These are phyloP conservation scores for Camellia lanceoleosa DNA, from an alignment of 148 eudicot species.

Conservation along the genomic window DNA sequence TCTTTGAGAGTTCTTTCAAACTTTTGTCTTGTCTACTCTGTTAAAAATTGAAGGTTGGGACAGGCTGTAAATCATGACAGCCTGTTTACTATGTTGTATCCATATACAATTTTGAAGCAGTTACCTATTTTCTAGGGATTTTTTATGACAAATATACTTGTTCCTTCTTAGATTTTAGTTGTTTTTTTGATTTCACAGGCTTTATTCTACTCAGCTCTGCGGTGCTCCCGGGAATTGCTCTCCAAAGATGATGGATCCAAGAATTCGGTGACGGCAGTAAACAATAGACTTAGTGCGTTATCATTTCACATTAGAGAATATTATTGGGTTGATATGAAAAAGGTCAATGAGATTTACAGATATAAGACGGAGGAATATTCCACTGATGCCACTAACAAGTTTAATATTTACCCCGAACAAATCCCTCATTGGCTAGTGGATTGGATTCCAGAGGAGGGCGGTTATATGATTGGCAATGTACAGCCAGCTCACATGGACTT, in stretches of 20 bases:
- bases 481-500: constrained; percentile 99
- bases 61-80: background rate
- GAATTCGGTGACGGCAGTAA: constrained; percentile 65
- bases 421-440: constrained; percentile 93
- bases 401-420: constrained; percentile 95
- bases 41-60: background rate
- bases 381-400: constrained; percentile 82
- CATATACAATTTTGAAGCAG: background rate
- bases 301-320: constrained; percentile 94
- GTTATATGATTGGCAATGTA: constrained; percentile 89
- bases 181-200: constrained; percentile 42
- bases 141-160: background rate
- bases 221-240: constrained; percentile 85
- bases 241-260: constrained; percentile 65
- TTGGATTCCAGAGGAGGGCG: constrained; percentile 90
- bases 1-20: background rate
- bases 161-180: background rate
- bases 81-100: background rate
- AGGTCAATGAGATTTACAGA: constrained; percentile 85
- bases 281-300: constrained; percentile 83
- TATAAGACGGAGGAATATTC: constrained; percentile 96
- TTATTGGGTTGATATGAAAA: constrained; percentile 91
- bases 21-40: background rate
- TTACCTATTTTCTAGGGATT: background rate
- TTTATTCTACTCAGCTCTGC: constrained; percentile 80